Conservation (phyloP, 2,329 filamentous ascomycete genomes). For the Scorias spongiosa region DNA sequence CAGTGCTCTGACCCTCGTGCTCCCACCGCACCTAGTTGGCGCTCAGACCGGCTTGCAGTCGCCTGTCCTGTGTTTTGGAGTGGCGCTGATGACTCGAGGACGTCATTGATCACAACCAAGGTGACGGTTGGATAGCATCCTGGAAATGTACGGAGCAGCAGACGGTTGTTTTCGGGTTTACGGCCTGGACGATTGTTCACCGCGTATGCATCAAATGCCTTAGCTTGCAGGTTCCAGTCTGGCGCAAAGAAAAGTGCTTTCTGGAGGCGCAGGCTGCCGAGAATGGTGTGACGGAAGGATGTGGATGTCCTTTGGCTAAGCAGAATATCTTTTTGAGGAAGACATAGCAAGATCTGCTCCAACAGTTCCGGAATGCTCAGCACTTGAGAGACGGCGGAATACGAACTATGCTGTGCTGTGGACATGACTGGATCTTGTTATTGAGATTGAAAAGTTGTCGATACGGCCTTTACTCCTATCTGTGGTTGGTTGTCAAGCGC, state of each 20-base stretch:
- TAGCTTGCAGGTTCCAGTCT: slow-evolving; percentile 16
- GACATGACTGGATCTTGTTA: no score
- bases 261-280: slow-evolving; percentile 15
- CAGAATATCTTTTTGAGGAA: slow-evolving; percentile 18
- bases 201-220: slow-evolving; percentile 9
- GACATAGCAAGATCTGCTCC: slow-evolving; percentile 21
- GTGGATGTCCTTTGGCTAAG: slow-evolving; percentile 18
- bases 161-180: slow-evolving; percentile 21
- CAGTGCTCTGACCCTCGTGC: slow-evolving; percentile 12
- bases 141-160: slow-evolving; percentile 19
- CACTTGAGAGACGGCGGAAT: slow-evolving; percentile 9
- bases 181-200: slow-evolving; percentile 8
- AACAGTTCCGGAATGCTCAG: slow-evolving; percentile 24
- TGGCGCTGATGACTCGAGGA: slow-evolving; percentile 1
- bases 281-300: slow-evolving; percentile 15
- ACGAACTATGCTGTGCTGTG: not conserved
- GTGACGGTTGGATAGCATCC: slow-evolving; percentile 21
- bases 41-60: slow-evolving; percentile 1
- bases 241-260: slow-evolving; percentile 21
- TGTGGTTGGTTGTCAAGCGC: no score
- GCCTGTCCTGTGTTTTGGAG: slow-evolving; percentile 1
- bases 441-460: not conserved
- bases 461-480: not conserved
- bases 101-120: slow-evolving; percentile 14
- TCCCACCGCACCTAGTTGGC: not conserved